Percentiles rank a stretch among this genome's conserved stretches.
phyloP scores from a whole-genome alignment of 2,329 filamentous ascomycete species.

The Cladosporium sp. region DNA sequence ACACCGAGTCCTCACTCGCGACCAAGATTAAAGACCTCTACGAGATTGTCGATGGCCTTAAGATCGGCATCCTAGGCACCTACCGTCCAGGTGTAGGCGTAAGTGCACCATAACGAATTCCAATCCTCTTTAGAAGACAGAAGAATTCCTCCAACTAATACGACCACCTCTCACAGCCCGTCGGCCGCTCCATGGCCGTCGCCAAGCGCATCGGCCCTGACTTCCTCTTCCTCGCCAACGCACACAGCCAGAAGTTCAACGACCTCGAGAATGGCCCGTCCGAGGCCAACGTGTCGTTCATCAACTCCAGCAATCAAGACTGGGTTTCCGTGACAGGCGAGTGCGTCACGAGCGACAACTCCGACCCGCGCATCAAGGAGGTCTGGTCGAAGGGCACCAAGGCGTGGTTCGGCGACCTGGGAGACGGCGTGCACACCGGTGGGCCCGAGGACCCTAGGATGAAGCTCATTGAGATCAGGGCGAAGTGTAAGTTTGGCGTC shows the following conservation, averaged over 20 bases:
- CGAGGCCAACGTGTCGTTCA: conserved; percentile 47
- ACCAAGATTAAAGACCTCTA: conserved; percentile 52
- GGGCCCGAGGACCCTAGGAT: conserved; percentile 50
- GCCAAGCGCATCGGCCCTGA: conserved; percentile 58
- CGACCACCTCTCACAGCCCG: conserved; percentile 30
- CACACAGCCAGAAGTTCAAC: conserved; percentile 48
- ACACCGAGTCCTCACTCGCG: conserved; percentile 44
- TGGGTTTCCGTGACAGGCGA: conserved; percentile 51
- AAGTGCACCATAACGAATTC: conserved; percentile 10
- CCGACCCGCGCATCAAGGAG: conserved; percentile 52
- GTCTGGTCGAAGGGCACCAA: conserved; percentile 42
- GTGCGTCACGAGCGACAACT: conserved; percentile 43
- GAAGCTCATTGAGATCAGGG: conserved; percentile 43
- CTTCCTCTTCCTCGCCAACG: conserved; percentile 53
- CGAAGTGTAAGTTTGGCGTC: conserved; percentile 30
- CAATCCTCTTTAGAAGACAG: too few relatives aligned
- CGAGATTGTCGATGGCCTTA: conserved; percentile 47
- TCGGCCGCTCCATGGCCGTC: conserved; percentile 51
- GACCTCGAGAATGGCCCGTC: conserved; percentile 45
- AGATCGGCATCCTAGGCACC: conserved; percentile 47
- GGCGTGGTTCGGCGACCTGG: conserved; percentile 54
- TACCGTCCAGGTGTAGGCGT: conserved; percentile 44
- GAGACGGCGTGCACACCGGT: conserved; percentile 51
- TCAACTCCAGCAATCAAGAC: conserved; percentile 48
- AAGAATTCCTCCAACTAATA: conserved; percentile 4